A percentile compares a stretch with the other conserved stretches of the same genome.
These are phyloP conservation scores for Pseudozyma hubeiensis DNA, from an alignment of 1,284 basidiomycete genomes.

Conservation along the genomic window DNA sequence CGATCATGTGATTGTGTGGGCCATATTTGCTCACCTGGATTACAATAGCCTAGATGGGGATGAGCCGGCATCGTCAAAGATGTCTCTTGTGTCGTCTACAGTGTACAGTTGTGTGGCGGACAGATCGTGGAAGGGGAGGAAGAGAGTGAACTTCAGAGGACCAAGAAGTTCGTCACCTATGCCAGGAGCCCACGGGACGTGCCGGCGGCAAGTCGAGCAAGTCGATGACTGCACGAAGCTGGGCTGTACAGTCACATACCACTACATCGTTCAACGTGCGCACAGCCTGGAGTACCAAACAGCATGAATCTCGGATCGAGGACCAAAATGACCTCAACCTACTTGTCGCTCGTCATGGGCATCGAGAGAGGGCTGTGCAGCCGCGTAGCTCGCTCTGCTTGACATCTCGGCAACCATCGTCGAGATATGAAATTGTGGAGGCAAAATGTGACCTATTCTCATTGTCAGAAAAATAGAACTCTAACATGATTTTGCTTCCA, in stretches of 20 bases:
- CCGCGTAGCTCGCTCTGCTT: background rate
- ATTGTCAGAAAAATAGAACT: no score
- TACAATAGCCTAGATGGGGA: conserved; percentile 50
- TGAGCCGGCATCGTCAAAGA: conserved; percentile 43
- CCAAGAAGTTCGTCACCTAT: no score
- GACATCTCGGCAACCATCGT: background rate
- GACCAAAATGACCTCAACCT: conserved; percentile 15
- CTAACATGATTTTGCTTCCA: background rate
- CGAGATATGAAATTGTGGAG: background rate
- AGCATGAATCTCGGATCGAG: conserved; percentile 4
- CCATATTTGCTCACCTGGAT: conserved; percentile 34
- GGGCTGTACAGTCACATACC: no score
- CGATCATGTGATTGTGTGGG: no score
- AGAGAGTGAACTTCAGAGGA: no score
- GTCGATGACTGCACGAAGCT: no score
- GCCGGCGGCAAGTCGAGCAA: no score
- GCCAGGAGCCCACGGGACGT: no score
- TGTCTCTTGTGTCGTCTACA: background rate
- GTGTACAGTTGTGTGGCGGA: no score
- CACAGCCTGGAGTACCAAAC: no score
- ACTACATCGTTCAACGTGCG: no score
- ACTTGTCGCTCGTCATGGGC: conserved; percentile 1
- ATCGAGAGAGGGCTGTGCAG: background rate
- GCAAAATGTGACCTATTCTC: no score
- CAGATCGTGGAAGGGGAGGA: background rate